Evolutionary conservation across 2,329 filamentous ascomycete species (phyloP).

Genomic region (Lasiodiplodia sp.): DNA sequence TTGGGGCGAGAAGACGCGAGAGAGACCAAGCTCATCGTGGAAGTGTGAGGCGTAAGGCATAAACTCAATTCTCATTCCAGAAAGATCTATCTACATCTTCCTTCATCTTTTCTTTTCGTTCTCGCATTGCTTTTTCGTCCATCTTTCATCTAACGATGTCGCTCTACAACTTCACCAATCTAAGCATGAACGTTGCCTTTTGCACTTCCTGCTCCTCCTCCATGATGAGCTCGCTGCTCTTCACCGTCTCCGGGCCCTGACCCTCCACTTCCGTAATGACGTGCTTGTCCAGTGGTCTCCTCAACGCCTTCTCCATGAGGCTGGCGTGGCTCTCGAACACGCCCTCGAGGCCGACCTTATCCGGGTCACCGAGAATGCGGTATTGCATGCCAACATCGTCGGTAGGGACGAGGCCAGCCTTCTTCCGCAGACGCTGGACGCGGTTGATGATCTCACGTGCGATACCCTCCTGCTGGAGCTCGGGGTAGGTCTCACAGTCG

Average conservation of each 20-base stretch:
- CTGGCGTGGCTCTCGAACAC: conserved; percentile 73
- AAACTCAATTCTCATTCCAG: background rate
- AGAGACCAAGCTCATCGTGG: background rate
- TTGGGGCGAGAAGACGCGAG: too few relatives aligned
- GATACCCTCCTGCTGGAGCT: conserved; percentile 86
- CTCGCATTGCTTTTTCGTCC: background rate
- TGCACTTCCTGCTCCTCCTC: conserved; percentile 88
- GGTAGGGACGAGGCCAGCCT: conserved; percentile 86
- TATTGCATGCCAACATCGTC: conserved; percentile 98
- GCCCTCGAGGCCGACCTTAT: conserved; percentile 73
- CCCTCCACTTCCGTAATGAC: conserved; percentile 66
- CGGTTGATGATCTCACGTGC: conserved; percentile 92
- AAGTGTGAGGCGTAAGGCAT: background rate
- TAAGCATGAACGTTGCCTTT: conserved; percentile 79
- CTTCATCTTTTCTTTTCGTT: background rate
- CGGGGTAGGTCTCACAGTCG: conserved; percentile 81
- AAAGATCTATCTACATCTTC: conserved; percentile 15
- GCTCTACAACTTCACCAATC: conserved; percentile 69
- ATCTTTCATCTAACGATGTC: background rate
- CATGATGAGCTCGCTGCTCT: conserved; percentile 68
- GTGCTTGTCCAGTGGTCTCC: conserved; percentile 77
- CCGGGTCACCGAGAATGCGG: conserved; percentile 78
- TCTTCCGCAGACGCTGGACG: conserved; percentile 91
- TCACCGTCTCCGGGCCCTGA: conserved; percentile 57
- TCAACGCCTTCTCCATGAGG: conserved; percentile 77